phyloP scores from a whole-genome alignment of 495 filamentous ascomycete genomes.

The Amphirosellinia nigrospora region DNA sequence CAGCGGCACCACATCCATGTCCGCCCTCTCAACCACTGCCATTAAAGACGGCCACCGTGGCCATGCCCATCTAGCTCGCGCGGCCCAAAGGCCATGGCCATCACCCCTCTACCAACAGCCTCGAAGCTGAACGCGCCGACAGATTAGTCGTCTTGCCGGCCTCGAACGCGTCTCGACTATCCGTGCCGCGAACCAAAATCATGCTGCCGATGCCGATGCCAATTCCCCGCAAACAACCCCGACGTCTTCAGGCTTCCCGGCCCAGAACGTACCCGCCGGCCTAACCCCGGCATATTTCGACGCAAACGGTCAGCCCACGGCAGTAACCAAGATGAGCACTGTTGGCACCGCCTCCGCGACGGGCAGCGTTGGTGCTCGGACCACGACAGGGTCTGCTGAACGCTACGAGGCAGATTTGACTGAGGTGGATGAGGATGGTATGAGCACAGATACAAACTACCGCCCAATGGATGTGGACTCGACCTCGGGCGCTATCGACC shows the following conservation, averaged over 20 bases:
- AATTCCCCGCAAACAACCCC: conserved; percentile 40
- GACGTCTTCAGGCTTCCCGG: conserved; percentile 38
- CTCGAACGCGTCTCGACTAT: conserved; percentile 78
- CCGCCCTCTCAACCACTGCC: conserved; percentile 84
- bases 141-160: conserved; percentile 88
- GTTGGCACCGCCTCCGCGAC: conserved; percentile 79
- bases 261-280: conserved; percentile 40
- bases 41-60: conserved; percentile 94
- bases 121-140: conserved; percentile 92
- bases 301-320: conserved; percentile 60
- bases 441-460: conserved; percentile 56
- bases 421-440: conserved; percentile 52
- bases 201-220: conserved; percentile 31
- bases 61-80: conserved; percentile 57
- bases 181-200: conserved; percentile 55
- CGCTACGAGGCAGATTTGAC: conserved; percentile 52
- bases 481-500: conserved; percentile 42
- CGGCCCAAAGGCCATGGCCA: conserved; percentile 63
- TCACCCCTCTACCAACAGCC: conserved; percentile 67
- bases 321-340: conserved; percentile 73
- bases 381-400: conserved; percentile 57
- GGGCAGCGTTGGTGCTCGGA: conserved; percentile 73
- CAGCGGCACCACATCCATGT: conserved; percentile 83
- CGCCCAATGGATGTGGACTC: conserved; percentile 48
- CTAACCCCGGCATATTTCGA: conserved; percentile 74